Base-by-base conservation (phyloP, 345 rosid species). In the Ceriops tagal region DNA sequence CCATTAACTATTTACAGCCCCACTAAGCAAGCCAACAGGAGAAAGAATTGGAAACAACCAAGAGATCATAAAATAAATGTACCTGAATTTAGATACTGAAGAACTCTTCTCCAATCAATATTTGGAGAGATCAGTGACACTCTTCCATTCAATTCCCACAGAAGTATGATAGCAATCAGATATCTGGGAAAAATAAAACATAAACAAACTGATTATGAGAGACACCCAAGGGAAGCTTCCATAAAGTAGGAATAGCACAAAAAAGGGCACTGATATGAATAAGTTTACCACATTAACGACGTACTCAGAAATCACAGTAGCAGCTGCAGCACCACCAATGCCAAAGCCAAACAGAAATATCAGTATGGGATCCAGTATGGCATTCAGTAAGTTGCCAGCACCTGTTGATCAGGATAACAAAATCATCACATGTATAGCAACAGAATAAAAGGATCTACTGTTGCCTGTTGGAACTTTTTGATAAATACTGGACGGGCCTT, bases 251-350 rank as follows among this genome's bases (percentile, higher is more conserved):
- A 53, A 53, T 19, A 56, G 37, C 34, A 55, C 51, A 21, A 56
- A 64, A 69, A 69, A 73, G 61, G 58, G 46, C 58, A 74, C 66
- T 24, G 51, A 56, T 34, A 74, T 52, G 55, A 72, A 69, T 46
- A 69, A 77, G 71, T 86, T 90, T 89, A 91, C 92, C 92, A 83
- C 85, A 89, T 67, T 75, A 72, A 51, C 69, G 78, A 91, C 97
- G 24, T 93, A 93, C 97, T 93, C 98, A 85, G 98, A 91, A 73
- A 86, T 89, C 88, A 93, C 96, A 4, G 96, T 88, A 72, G 98
- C 82, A 77, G 84, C 75, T 62, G 97, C 98, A 73, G 96, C 96
- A 75, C 97, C 98, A 59, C 85, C 79, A 73, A 89, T 77, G 64
- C 97, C 96, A 68, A 91, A 83, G 69, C 86, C 85, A 71, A 81